Evolutionary conservation across 345 rosid species (phyloP).

Genomic region (Stellera chamaejasme): DNA sequence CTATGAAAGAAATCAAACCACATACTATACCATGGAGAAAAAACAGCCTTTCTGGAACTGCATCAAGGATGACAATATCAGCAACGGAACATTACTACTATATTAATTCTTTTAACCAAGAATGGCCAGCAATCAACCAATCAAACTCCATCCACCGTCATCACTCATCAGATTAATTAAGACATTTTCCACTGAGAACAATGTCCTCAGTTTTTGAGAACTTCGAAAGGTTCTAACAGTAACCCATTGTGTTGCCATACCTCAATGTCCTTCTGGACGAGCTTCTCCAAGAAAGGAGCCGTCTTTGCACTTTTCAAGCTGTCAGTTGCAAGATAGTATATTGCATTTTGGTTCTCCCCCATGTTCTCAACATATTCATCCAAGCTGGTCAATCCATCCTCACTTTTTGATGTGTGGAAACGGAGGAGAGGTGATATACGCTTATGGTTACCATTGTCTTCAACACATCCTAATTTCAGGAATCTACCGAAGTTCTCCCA

Average conservation of each 20-base stretch:
- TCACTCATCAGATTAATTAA: neutral
- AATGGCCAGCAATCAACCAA: neutral
- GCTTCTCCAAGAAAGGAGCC: slow-evolving; percentile 95
- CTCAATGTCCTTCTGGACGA: slow-evolving; percentile 87
- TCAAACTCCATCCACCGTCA: neutral
- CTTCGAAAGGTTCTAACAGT: neutral
- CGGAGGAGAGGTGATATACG: slow-evolving; percentile 81
- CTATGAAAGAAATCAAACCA: no score
- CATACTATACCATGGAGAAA: no score
- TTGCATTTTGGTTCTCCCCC: slow-evolving; percentile 93
- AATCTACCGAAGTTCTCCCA: slow-evolving; percentile 98
- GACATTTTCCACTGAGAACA: neutral
- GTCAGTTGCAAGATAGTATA: slow-evolving; percentile 87
- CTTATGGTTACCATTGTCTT: slow-evolving; percentile 95
- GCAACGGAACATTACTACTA: neutral
- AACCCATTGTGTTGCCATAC: slow-evolving; percentile 22
- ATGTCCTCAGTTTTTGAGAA: neutral
- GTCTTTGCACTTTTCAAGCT: slow-evolving; percentile 91
- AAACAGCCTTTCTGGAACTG: no score
- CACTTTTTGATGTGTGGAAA: slow-evolving; percentile 78
- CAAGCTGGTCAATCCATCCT: slow-evolving; percentile 69
- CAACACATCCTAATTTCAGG: slow-evolving; percentile 86
- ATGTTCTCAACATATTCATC: slow-evolving; percentile 91
- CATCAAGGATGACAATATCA: no score
- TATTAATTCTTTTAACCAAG: neutral